Base-by-base conservation (phyloP, 371 early-diverging fungal genomes). In the Blastocladiella emersonii region DNA sequence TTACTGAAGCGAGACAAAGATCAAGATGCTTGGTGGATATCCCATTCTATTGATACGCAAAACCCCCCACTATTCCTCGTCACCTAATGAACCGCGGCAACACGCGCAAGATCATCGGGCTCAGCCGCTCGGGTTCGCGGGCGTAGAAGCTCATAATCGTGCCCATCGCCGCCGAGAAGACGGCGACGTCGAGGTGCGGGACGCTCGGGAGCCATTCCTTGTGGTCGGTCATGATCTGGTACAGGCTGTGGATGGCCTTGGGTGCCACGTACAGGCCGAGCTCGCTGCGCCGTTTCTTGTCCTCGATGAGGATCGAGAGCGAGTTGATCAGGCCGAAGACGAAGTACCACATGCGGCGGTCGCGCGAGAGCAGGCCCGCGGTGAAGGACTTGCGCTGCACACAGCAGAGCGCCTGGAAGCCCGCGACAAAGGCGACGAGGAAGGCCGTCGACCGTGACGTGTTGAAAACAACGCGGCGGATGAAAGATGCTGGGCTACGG, bases 241-340 rank as follows among this genome's bases (percentile, higher is more conserved):
- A 76, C 34, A 75, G 56, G 30, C 66, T 64, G 34, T 69, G 65
- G 15, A 75, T 57, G 13, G 74, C 78, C 36, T 71, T 70, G 5
- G 78, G 78, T n/a, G 75, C 63, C 27, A 73, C 73, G 56, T 78
- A 78, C 73, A 76, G 72, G 23, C 72, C 73, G n/a, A 74, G 64
- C 48, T 74, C 74, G 32, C 63, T 19, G 3, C 74, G 67, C 25
- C 71, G 66, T 7, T 57, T 43, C 49, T 66, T 65, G 43, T 69
- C 60, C 56, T 74, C 74, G 36, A 74, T 34, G n/a, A 73, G 57
- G 37, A 74, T 71, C 36, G 73, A 66, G 36, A 66, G 56, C 12
- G 66, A 49, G 34, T 60, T 44, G 27, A 66, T 5, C n/a, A 61
- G n/a, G 34, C 69, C 70, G 21, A 67, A 37, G 19, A 63, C 3